Base-by-base conservation (phyloP, 148 eudicot species). In the Vaccinium darrowii region DNA sequence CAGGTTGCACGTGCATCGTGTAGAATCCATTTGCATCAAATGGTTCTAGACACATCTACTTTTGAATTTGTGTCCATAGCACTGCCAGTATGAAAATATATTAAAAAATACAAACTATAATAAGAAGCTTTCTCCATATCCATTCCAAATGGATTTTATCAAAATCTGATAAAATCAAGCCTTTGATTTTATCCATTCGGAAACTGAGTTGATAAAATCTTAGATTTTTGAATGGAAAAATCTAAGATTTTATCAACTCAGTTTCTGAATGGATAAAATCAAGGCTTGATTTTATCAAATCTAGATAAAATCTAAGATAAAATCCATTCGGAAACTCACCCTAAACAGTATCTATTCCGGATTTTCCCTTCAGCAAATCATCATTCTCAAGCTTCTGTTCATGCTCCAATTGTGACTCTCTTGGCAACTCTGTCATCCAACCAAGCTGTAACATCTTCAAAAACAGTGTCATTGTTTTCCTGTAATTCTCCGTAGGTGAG, bases 401-500 rank as follows among this genome's bases (percentile, higher is more conserved):
- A 30, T 78, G 85, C 84, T 96, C 98, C 53, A 90, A 4, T 71
- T 76, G 86, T 6, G 87, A 72, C 23, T 81, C 81, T 81, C 23
- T 16, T 43, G 4, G 43, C 16, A 2, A 89, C 83, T 62, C 90
- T 89, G 52, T 91, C 88, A 39, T 91, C 89, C 10, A 97, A 39
- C 99, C 99, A 97, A 0, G n/a, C 80, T 11, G 92, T 84, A 6
- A 93, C 82, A 81, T 97, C 99, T 0, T 84, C 74, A 76, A 93
- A 94, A 30, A 97, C 98, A 0, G 4, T 78, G 12, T 92, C 86
- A 0, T 86, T 87, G 76, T 95, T 97, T 19, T 91, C 93, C 1
- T 94, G 95, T 1, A 93, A 69, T 79, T 97, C 99, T 0, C 99
- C 98, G 21, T 89, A 93, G 12, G 91, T 86, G 58, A 97, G 86